Conservation (phyloP, 768 basidiomycete genomes). For the Serpula lacrymans region DNA sequence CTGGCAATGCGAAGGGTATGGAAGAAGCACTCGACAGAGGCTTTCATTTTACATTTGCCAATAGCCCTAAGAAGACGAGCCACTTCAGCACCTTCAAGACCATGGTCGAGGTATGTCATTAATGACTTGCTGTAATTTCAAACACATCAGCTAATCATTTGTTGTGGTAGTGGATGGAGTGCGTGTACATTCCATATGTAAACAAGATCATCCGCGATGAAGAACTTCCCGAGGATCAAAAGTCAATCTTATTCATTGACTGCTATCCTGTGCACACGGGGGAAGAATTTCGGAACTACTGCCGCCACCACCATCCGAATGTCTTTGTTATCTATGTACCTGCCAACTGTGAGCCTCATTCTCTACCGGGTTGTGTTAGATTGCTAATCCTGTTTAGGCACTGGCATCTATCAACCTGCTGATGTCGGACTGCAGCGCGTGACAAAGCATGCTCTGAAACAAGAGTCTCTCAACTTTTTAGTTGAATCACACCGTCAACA, state of each 20-base stretch:
- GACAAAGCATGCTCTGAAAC: constrained; percentile 23
- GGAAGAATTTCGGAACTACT: constrained; percentile 16
- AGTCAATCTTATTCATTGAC: constrained; percentile 20
- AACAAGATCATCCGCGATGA: constrained; percentile 7
- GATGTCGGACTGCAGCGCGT: constrained; percentile 27
- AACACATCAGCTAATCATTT: not conserved
- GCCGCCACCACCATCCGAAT: not conserved
- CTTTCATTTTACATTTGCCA: constrained; percentile 19
- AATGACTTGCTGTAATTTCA: not conserved
- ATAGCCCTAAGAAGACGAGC: constrained; percentile 16
- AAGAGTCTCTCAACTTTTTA: constrained; percentile 11
- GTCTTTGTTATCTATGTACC: constrained; percentile 21
- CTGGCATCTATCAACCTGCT: constrained; percentile 22
- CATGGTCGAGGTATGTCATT: constrained; percentile 19
- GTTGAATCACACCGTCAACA: constrained; percentile 14
- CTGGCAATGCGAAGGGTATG: constrained; percentile 7
- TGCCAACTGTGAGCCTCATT: constrained; percentile 19
- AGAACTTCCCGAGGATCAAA: constrained; percentile 12
- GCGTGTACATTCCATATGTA: constrained; percentile 14
- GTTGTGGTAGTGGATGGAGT: constrained; percentile 11
- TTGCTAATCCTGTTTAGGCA: constrained; percentile 3
- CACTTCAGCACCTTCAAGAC: constrained; percentile 26
- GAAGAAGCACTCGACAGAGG: constrained; percentile 7
- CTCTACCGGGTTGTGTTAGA: constrained; percentile 13
- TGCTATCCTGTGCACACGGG: constrained; percentile 26